Evolutionary conservation across 768 basidiomycete species (phyloP), one percentile per base, ranked within the genome.

Genomic region (Tricholoma sp.): DNA sequence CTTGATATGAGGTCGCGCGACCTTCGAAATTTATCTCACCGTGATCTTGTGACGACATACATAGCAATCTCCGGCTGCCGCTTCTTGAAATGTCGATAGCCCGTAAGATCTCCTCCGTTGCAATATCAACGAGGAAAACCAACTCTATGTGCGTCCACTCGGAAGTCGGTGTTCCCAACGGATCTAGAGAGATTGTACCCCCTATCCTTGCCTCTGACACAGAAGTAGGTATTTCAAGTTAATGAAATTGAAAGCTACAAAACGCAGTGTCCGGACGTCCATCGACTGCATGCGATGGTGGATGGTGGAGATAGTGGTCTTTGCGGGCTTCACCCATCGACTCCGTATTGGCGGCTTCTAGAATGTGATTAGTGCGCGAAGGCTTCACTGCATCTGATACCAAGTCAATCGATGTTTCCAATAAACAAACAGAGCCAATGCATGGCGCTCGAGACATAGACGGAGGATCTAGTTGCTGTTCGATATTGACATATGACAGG

Each of bases 231-330:
- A n/a, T n/a, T n/a, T n/a, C n/a, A n/a, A n/a, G n/a, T n/a, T n/a
- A n/a, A n/a, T n/a, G n/a, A n/a, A n/a, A n/a, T 57, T 68, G 59
- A 29, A 71, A 63, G 64, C 83, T 84, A 32, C 72, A 73, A 62
- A 87, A 88, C 0, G 68, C 74, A 31, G 83, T 84, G 8, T 68
- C 66, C 3, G 65, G 60, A n/a, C 72, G 63, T 6, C 79, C 76
- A 69, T 88, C 85, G 4, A 85, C 84, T 3, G 83, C 85, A 64
- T 72, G 69, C 11, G 81, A 83, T 22, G 76, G 74, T 24, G 84
- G 69, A 66, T 78, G 71, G 2, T 64, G 58, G 37, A 80, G 59
- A 63, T 83, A 84, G 61, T 76, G 66, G 14, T 59, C 45, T 49
- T 65, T 69, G 19, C 64, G 64, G 22, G 69, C 63, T 24, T 68